Evolutionary conservation across 2,329 filamentous ascomycete genomes (phyloP), one percentile per base, ranked within the genome.

Genomic region (Ceratocystis papillata): DNA sequence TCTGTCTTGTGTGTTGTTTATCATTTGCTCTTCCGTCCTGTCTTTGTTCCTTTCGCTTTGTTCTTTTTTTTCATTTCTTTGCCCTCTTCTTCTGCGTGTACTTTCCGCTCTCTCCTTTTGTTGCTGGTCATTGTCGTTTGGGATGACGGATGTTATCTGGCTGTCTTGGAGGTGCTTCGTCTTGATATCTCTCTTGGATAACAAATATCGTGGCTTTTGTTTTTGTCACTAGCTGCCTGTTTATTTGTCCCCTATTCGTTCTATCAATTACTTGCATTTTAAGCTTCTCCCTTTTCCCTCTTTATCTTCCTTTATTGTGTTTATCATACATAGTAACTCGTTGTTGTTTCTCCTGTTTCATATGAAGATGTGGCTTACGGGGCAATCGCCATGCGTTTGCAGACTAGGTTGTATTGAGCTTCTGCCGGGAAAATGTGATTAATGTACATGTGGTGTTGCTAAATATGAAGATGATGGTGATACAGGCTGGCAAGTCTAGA

Each of bases 111-210:
- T 53, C 48, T 15, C 15, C 25, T 28, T 25, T 53, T 12, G 22
- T 41, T 41, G 37, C 37, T 41, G 37, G 37, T 41, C 37, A 12
- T 41, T 53, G 48, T 53, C 48, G 8, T 53, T 25, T 37, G 30
- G 55, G 55, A 59, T 59, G 55, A 33, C 22, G 55, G 37, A 41
- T 41, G 37, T 41, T 41, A 20, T 59, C 55, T 37, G 55, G 55
- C 28, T 59, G 55, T 59, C 33, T 59, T 59, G 55, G 55, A 59
- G 55, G 55, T 59, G 55, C 55, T 59, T 22, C 55, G 55, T 59
- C 28, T 59, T 59, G 55, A 59, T 59, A 59, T 59, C 55, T 59
- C 25, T 59, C 55, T 37, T 59, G 55, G 55, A 59, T 37, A 59
- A 59, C 55, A 59, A 59, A 59, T 28, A 59, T 59, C 2, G 55